Base-by-base conservation (phyloP, 345 rosid genomes). In the Bruguiera sexangula region DNA sequence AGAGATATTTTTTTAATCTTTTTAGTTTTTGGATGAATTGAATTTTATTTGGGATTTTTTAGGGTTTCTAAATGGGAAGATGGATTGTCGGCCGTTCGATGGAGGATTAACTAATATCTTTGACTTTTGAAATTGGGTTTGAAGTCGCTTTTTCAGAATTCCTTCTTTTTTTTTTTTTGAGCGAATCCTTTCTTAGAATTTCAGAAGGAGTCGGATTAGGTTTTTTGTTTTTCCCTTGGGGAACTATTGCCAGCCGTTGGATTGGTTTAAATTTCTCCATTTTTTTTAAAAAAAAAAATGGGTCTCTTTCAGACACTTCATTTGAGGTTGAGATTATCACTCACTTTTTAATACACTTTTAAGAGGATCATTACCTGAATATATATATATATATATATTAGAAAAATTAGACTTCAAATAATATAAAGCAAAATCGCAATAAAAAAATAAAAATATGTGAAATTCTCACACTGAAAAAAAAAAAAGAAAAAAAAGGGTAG, bases 161-260 rank as follows among this genome's bases (percentile, higher is more conserved):
- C 31, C 11, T 27, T 24, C 1, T 8, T 21, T 10, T 3, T 56
- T 24, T 24, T 56, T 27, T 9, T 55, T 9, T 19, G n/a, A 52
- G 22, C 21, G 13, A 52, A 52, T 5, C 22, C 7, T 2, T 52
- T 60, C 63, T 0, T 60, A 31, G 5, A 4, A 31, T 31, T 31
- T 31, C 5, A 0, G 3, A 31, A 3, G 32, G 5, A 31, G 5
- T 31, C 32, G 0, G 5, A 31, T 4, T 31, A 27, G 29, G 29
- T 27, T 27, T 27, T 27, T 27, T 27, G 1, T 27, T 27, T 27
- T 27, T 27, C 1, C 0, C 2, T 27, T 24, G 24, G 24, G 24
- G 24, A 24, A 24, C 24, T 27, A 27, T 27, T 27, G 29, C 29
- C 30, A 53, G 53, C 79, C 79, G 76, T 77, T 61, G 78, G 83